Percentiles rank a stretch among this genome's conserved stretches.
Evolutionary conservation across 2,329 filamentous ascomycete species (phyloP).

Genomic region (Ophidiomyces ophidiicola): DNA sequence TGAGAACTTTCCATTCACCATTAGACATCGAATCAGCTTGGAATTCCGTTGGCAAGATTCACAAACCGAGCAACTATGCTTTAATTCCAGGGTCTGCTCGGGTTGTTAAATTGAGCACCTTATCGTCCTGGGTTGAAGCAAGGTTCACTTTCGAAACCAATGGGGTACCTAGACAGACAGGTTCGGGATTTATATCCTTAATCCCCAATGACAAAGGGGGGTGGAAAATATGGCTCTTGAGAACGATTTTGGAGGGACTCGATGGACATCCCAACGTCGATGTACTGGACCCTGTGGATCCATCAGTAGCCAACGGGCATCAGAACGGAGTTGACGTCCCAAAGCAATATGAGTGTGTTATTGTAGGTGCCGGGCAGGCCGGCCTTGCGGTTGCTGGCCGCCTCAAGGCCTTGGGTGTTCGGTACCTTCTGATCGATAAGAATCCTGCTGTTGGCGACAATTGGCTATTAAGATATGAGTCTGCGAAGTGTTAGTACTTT

Average conservation of each 20-base stretch:
- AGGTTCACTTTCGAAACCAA: conserved; percentile 16
- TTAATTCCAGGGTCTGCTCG: conserved; percentile 12
- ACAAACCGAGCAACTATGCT: conserved; percentile 10
- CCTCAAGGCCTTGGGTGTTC: conserved; percentile 33
- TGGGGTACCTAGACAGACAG: conserved; percentile 9
- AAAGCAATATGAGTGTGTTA: conserved; percentile 21
- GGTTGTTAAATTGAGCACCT: conserved; percentile 5
- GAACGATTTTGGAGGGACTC: conserved; percentile 19
- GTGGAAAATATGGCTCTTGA: conserved; percentile 22
- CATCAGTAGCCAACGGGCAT: neutral
- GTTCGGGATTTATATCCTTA: conserved; percentile 17
- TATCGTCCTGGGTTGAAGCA: conserved; percentile 17
- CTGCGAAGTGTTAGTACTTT: conserved; percentile 24
- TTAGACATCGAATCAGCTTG: conserved; percentile 16
- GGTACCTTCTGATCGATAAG: conserved; percentile 36
- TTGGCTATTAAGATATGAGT: conserved; percentile 38
- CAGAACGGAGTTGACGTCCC: neutral
- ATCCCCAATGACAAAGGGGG: conserved; percentile 12
- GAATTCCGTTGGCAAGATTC: conserved; percentile 11
- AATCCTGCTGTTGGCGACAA: conserved; percentile 35
- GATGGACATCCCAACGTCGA: conserved; percentile 18
- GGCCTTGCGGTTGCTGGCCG: conserved; percentile 36
- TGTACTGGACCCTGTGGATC: conserved; percentile 8
- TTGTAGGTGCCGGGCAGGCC: conserved; percentile 35
- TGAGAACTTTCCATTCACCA: conserved; percentile 19